Percentiles rank a stretch among this genome's conserved stretches.
Evolutionary conservation across 1,284 basidiomycete species (phyloP).

Genomic region (Puccinia hordei): DNA sequence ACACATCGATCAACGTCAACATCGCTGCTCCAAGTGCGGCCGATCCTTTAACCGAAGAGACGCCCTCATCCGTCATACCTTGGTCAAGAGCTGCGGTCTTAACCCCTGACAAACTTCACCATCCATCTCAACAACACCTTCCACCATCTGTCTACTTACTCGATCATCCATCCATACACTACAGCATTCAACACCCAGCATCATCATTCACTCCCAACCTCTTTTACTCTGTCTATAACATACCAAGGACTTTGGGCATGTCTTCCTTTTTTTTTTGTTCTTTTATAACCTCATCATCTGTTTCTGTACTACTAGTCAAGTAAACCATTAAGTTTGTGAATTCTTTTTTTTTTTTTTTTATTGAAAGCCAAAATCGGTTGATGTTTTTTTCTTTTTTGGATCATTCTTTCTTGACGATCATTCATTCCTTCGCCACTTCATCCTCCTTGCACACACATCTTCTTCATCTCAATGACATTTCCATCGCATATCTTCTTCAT

Average conservation of each 20-base stretch:
- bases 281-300: background rate
- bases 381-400: too few species aligned
- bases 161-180: background rate
- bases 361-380: too few species aligned
- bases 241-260: background rate
- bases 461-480: too few species aligned
- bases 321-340: too few species aligned
- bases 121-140: too few species aligned
- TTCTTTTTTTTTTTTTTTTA: too few species aligned
- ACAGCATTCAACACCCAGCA: background rate
- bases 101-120: background rate
- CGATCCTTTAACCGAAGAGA: slow-evolving; percentile 47
- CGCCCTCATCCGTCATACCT: slow-evolving; percentile 34
- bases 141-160: too few species aligned
- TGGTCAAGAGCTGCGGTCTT: slow-evolving; percentile 16
- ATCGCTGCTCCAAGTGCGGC: slow-evolving; percentile 30
- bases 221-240: background rate
- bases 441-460: too few species aligned
- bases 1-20: slow-evolving; percentile 31
- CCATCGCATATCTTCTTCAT: too few species aligned
- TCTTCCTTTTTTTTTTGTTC: background rate
- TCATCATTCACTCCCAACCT: background rate
- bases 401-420: too few species aligned
- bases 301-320: background rate
- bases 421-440: too few species aligned